phyloP scores from a whole-genome alignment of 768 basidiomycete species.

The Tulasnella sp. region DNA sequence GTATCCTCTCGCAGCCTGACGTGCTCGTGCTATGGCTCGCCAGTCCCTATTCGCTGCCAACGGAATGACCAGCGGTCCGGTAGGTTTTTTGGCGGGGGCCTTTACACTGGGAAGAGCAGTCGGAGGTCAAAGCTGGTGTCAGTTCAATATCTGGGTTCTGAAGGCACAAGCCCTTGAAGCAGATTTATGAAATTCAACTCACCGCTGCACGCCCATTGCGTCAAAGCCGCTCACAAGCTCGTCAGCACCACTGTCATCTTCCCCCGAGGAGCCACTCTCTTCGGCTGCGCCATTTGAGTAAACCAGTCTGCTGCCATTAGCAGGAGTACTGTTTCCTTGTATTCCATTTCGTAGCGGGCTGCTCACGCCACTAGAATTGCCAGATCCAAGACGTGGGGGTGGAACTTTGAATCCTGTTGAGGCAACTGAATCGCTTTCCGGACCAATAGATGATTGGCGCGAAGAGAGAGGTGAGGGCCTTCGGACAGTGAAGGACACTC shows the following conservation, averaged over 20 bases:
- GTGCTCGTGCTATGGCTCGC: constrained; percentile 65
- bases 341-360: constrained; percentile 49
- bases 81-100: constrained; percentile 28
- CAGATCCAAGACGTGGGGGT: constrained; percentile 43
- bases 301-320: constrained; percentile 18
- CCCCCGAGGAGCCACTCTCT: constrained; percentile 23
- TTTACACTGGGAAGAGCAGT: constrained; percentile 19
- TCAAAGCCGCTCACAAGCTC: constrained; percentile 66
- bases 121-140: constrained; percentile 42
- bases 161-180: constrained; percentile 37
- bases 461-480: constrained; percentile 58
- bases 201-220: constrained; percentile 73
- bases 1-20: constrained; percentile 45
- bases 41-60: constrained; percentile 83
- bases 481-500: constrained; percentile 72
- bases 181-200: constrained; percentile 36
- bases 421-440: constrained; percentile 44
- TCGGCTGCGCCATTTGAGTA: constrained; percentile 24
- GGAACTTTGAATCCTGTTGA: constrained; percentile 42
- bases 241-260: constrained; percentile 44
- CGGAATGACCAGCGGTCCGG: constrained; percentile 74
- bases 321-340: constrained; percentile 23
- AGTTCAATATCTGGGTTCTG: constrained; percentile 36
- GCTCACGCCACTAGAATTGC: constrained; percentile 34
- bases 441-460: constrained; percentile 49